Evolutionary conservation across 345 rosid species (phyloP), one percentile per base, ranked within the genome.

Genomic region (Excoecaria cochinchinensis): DNA sequence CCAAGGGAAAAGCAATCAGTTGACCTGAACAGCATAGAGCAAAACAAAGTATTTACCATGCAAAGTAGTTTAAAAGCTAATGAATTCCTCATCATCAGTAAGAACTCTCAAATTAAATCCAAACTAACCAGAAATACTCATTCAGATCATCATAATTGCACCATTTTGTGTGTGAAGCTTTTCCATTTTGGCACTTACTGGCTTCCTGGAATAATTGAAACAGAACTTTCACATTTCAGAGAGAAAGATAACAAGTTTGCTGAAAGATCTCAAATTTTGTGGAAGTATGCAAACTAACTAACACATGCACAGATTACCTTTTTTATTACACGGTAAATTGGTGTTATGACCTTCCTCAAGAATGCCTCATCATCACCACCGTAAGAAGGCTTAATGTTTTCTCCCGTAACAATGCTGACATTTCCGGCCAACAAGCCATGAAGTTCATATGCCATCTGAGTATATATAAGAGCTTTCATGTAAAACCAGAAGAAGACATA

Each of bases 391-490:
- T 90, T 90, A 62, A 93, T 95, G 82, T 93, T 95, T 87, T 95
- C 99, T 80, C 99, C 96, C 22, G 97, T 95, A 71, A 95, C 98
- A 63, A 95, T 95, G 82, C 99, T 91, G 76, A 95, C 97, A 84
- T 95, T 95, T 82, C 99, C 98, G 68, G 97, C 96, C 90, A 95
- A 78, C 77, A 95, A 89, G 76, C 97, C 97, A 77, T 93, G 97
- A 79, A 95, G 97, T 83, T 95, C 99, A 84, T 93, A 93, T 72
- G 99, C 98, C 99, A 95, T 93, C 98, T 95, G 89, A 79, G 62
- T 63, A 82, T 57, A 79, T 40, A 60, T 12, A 19, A 72, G 51
- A 16, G 25, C 25, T 59, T 60, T 48, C 9, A 75, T 52, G 14
- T 9, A 22, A 25, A 65, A 74, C 52, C 73, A 24, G 56, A 13